Evolutionary conservation across 2,329 filamentous ascomycete species (phyloP).

Genomic region (Sporothrix inflata): DNA sequence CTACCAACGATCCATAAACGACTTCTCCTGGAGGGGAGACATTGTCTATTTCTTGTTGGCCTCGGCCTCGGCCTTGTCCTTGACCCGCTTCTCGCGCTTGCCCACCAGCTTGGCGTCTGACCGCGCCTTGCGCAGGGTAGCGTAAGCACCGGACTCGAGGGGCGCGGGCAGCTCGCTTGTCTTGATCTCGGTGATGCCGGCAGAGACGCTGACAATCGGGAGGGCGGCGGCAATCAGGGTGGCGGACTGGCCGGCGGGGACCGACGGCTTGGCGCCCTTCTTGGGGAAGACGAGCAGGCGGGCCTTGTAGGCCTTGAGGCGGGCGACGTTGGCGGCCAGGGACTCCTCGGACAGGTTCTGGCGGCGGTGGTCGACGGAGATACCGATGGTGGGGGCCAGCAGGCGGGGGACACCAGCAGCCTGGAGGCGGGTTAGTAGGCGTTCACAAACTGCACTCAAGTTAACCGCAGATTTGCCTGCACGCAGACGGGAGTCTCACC

Average conservation of each 20-base stretch:
- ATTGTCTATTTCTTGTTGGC: slow-evolving; percentile 77
- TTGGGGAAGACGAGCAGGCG: slow-evolving; percentile 98
- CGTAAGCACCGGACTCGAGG: slow-evolving; percentile 80
- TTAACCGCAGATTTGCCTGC: not conserved
- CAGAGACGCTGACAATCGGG: slow-evolving; percentile 71
- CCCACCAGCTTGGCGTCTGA: slow-evolving; percentile 80
- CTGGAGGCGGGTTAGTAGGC: slow-evolving; percentile 49
- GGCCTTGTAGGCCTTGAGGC: slow-evolving; percentile 96
- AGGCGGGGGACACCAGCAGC: slow-evolving; percentile 95
- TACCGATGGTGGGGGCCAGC: slow-evolving; percentile 93
- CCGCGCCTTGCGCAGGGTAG: slow-evolving; percentile 80
- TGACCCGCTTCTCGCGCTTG: slow-evolving; percentile 88
- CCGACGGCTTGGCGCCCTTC: slow-evolving; percentile 91
- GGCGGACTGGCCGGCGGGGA: slow-evolving; percentile 76
- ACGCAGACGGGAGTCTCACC: slow-evolving; percentile 58
- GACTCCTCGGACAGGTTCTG: slow-evolving; percentile 97
- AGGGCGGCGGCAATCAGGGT: slow-evolving; percentile 61
- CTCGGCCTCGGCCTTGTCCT: slow-evolving; percentile 84
- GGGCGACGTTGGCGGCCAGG: slow-evolving; percentile 91
- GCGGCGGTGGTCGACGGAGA: slow-evolving; percentile 93
- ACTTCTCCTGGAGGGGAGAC: not conserved
- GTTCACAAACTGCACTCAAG: not conserved
- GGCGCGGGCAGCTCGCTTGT: slow-evolving; percentile 78
- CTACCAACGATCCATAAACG: not conserved
- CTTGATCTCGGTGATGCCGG: slow-evolving; percentile 73